Percentiles rank a stretch among this genome's conserved stretches.
phyloP scores from a whole-genome alignment of 1,284 basidiomycete genomes.

The Cryptococcus sp. region DNA sequence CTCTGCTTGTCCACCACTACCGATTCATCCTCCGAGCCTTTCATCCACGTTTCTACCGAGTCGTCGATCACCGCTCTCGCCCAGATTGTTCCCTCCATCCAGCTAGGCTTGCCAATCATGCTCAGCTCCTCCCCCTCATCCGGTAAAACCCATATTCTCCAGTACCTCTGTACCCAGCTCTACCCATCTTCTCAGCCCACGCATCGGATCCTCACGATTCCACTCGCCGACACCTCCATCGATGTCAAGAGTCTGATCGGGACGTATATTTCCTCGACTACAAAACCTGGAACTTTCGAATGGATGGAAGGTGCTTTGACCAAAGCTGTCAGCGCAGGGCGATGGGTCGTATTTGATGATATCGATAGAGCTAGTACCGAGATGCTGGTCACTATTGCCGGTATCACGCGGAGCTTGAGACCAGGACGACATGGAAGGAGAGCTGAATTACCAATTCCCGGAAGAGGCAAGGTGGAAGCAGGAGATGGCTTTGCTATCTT shows the following conservation, averaged over 20 bases:
- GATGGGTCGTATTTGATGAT: conserved; percentile 92
- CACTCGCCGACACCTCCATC: conserved; percentile 89
- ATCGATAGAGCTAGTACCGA: conserved; percentile 85
- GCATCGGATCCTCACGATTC: conserved; percentile 67
- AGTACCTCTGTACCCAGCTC: conserved; percentile 66
- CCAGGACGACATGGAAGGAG: conserved; percentile 60
- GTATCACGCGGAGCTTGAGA: conserved; percentile 74
- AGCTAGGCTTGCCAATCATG: conserved; percentile 70
- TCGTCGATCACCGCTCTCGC: conserved; percentile 61
- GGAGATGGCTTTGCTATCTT: conserved; percentile 71
- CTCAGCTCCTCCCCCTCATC: conserved; percentile 83
- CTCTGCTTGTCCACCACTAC: too few species aligned
- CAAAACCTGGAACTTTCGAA: conserved; percentile 82
- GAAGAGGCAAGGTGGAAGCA: conserved; percentile 64
- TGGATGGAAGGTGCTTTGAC: conserved; percentile 95
- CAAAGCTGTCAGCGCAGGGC: conserved; percentile 82
- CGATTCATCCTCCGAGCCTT: conserved; percentile 54
- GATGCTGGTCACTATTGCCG: conserved; percentile 76
- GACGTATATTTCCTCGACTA: conserved; percentile 85
- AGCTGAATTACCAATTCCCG: conserved; percentile 65
- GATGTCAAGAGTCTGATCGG: conserved; percentile 92
- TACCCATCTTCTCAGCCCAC: conserved; percentile 53
- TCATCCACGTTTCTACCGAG: conserved; percentile 61
- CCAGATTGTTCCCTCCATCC: conserved; percentile 62
- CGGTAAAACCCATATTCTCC: conserved; percentile 80